A percentile compares a stretch with the other conserved stretches of the same genome.
These are phyloP conservation scores for Mortierella antarctica DNA, from an alignment of 192 early-diverging fungal species.

Conservation along the genomic window DNA sequence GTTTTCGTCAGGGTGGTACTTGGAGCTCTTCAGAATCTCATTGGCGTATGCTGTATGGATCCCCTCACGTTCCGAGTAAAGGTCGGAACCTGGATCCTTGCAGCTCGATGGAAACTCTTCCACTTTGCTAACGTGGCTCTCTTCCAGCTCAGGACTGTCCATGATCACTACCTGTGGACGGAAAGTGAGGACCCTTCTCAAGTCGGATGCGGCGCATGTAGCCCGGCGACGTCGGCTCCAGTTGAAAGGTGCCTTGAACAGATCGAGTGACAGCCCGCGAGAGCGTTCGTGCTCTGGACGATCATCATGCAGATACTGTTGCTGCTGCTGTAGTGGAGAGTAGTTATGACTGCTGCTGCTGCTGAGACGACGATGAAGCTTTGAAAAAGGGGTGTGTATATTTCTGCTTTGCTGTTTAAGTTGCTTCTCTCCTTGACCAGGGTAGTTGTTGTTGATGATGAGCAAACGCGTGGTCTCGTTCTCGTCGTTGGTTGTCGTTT, in stretches of 20 bases:
- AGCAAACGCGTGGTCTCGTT: neutral
- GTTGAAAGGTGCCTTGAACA: slow-evolving; percentile 29
- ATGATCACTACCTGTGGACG: neutral
- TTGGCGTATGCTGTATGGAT: neutral
- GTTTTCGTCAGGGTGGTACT: slow-evolving; percentile 5
- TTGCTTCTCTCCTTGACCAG: neutral
- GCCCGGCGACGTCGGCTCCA: slow-evolving; percentile 22
- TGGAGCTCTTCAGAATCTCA: slow-evolving; percentile 24
- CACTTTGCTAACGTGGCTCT: neutral
- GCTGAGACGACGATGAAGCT: neutral
- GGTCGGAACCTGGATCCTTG: neutral
- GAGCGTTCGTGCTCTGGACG: neutral
- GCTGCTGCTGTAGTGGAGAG: neutral
- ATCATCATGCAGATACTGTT: neutral
- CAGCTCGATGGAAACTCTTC: neutral
- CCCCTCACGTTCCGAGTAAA: neutral
- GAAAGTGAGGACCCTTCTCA: neutral
- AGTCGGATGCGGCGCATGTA: slow-evolving; percentile 4
- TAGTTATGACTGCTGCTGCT: neutral
- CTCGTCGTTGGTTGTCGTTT: neutral
- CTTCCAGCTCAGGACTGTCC: neutral
- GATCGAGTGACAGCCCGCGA: slow-evolving; percentile 31
- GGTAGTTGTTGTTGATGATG: neutral
- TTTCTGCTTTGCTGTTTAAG: too few relatives aligned
- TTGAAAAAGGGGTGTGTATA: too few relatives aligned